A percentile compares a stretch with the other conserved stretches of the same genome.
Evolutionary conservation across 1,284 basidiomycete genomes (phyloP).

Genomic region (Boletus smithii): DNA sequence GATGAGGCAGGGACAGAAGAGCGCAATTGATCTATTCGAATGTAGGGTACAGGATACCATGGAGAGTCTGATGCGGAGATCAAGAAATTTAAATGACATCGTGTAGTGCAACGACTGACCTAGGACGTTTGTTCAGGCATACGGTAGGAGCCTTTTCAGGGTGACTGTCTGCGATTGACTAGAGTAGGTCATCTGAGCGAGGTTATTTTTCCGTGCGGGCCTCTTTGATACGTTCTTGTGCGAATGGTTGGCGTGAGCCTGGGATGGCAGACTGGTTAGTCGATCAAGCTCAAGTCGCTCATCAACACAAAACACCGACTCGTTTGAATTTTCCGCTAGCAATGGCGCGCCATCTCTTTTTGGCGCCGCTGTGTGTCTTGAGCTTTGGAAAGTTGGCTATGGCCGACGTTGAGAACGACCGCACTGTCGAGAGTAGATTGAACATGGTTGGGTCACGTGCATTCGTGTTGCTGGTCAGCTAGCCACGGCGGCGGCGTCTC

Average conservation of each 20-base stretch:
- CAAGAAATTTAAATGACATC: background rate
- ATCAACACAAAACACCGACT: constrained; percentile 40
- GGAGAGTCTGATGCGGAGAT: constrained; percentile 10
- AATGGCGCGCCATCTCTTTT: constrained; percentile 74
- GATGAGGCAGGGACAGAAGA: constrained; percentile 6
- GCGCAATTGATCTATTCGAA: constrained; percentile 6
- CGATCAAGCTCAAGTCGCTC: background rate
- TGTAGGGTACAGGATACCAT: constrained; percentile 17
- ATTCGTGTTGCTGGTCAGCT: background rate
- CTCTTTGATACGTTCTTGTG: constrained; percentile 72
- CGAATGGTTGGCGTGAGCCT: constrained; percentile 67
- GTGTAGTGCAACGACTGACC: constrained; percentile 10
- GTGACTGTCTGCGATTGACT: constrained; percentile 57
- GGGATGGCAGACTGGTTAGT: constrained; percentile 4
- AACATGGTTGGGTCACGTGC: constrained; percentile 28
- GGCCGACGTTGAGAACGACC: constrained; percentile 47
- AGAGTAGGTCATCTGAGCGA: constrained; percentile 65
- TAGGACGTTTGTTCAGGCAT: constrained; percentile 57
- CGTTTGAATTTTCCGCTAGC: constrained; percentile 74
- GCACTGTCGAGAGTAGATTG: constrained; percentile 16
- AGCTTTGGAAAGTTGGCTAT: constrained; percentile 57
- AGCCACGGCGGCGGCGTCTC: background rate
- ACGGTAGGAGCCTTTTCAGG: constrained; percentile 66
- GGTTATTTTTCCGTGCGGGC: constrained; percentile 60
- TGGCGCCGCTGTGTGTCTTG: constrained; percentile 76